Evolutionary conservation across 768 basidiomycete genomes (phyloP), one percentile per base, ranked within the genome.

Genomic region (Gyrodon lividus): DNA sequence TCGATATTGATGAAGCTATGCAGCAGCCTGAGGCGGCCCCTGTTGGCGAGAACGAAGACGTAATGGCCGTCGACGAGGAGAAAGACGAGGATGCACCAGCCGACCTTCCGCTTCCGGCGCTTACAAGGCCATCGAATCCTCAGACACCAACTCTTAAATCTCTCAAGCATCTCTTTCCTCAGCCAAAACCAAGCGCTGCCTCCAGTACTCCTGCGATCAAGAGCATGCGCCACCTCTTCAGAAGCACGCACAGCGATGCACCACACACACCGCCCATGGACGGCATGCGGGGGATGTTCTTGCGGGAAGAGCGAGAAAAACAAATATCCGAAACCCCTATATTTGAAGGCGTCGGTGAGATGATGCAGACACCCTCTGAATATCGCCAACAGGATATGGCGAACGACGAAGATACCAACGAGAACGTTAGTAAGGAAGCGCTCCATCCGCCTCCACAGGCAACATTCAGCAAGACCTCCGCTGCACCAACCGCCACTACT

Each of bases 141-240:
- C 53, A 60, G 41, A 72, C 70, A 0, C 70, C 70, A 8, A 59
- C 52, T 12, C 61, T 70, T 59, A 52, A 57, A 20, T 63, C 62
- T 40, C 61, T 69, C 19, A 70, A 65, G 17, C 70, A 70, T 50
- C 58, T 69, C 47, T 68, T 70, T 51, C 55, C 58, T 12, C 52
- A 57, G 8, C 54, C 54, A 14, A 60, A 52, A 13, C 55, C 56
- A 7, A 55, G 45, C 2, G 39, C 55, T 14, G 52, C 20, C 9
- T 23, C 57, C 6, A 67, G 61, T 24, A 57, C 56, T 2, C 68
- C 66, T 26, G 56, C 59, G 26, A 58, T 68, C 43, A 55, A 52
- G 19, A 67, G 69, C 22, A 59, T 74, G 41, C 69, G 70, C 23
- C 55, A 65, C 17, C 57, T 74, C 54, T 73, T 72, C 65, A 57